Evolutionary conservation across 208 protist species (phyloP).

Genomic region (Sergeia podlipaevii): DNA sequence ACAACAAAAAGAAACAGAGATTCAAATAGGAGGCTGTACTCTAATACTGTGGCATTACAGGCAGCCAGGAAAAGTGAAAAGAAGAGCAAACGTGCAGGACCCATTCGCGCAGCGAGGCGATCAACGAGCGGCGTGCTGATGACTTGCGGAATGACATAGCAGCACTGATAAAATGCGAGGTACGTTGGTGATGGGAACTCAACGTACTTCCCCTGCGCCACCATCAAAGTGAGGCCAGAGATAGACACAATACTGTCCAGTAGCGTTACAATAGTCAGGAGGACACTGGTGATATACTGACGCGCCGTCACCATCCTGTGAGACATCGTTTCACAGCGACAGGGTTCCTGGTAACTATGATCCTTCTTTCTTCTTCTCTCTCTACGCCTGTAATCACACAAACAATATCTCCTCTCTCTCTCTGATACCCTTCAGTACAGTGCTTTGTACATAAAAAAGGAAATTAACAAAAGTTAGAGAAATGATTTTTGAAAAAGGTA

Average conservation of each 20-base stretch:
- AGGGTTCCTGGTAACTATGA: too few species aligned
- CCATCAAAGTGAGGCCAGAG: slow-evolving; percentile 26
- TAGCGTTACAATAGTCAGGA: slow-evolving; percentile 5
- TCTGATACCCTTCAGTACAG: too few species aligned
- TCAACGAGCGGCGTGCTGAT: slow-evolving; percentile 37
- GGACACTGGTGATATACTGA: too few species aligned
- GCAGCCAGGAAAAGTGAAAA: slow-evolving; percentile 36
- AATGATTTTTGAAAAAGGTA: too few species aligned
- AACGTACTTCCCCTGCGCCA: slow-evolving; percentile 22
- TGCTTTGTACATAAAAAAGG: too few species aligned
- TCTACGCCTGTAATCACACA: too few species aligned
- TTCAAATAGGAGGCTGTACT: slow-evolving; percentile 23
- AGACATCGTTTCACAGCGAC: background rate
- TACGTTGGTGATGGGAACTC: slow-evolving; percentile 19
- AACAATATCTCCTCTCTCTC: too few species aligned
- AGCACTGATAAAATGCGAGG: slow-evolving; percentile 38
- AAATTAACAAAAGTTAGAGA: too few species aligned
- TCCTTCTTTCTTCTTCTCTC: too few species aligned
- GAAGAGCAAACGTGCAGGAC: slow-evolving; percentile 19
- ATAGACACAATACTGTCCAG: slow-evolving; percentile 31
- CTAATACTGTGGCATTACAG: slow-evolving; percentile 15
- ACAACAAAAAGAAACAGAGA: slow-evolving; percentile 44
- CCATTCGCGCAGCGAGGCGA: slow-evolving; percentile 23
- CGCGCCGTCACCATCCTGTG: too few species aligned
- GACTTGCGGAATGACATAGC: slow-evolving; percentile 58